Base-by-base conservation (phyloP, 75 land plant genomes). In the Picea sitchensis region DNA sequence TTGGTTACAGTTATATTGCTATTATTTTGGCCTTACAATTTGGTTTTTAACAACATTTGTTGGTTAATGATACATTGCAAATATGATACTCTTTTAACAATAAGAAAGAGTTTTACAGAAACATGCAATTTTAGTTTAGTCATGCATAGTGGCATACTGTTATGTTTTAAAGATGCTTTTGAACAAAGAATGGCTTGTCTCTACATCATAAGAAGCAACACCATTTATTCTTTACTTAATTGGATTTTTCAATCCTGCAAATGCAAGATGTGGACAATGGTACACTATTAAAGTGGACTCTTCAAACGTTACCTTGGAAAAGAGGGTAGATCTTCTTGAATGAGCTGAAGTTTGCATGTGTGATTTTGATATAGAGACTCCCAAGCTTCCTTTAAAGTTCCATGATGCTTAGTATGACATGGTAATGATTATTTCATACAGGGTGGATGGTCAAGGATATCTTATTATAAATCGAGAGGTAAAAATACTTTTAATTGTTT, bases 301-400 rank as follows among this genome's bases (percentile, higher is more conserved):
- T 57, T 59, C 86, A 32, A 95, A 89, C 76, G 82, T 89, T 61
- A 79, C 78, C 18, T 60, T 97, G 13, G 95, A 91, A 81, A 92
- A 79, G 78, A 87, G 97, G 73, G 80, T 78, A 30, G 99, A 97
- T 87, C 89, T 94, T 54, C 85, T 97, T 77, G 98, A 97, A 68
- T 95, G 98, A 77, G 99, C 98, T 73, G 99, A 97, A 84, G 98
- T 92, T 64, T 90, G 90, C 73, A 88, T 97, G 44, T 97, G 98
- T 93, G 99, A 95, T 69, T 97, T 97, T 91, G 98, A 97, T 90
- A 97, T 97, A 85, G 99, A 94, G 83, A 94, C 99, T 54, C 94
- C 99, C 59, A 97, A 97, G 85, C 98, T 97, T 79, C 99, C 95
- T 72, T 77, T 97, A 54, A 97, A 97, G 83, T 97, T 97, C 83